Evolutionary conservation across 108 stramenopile species (phyloP).

Genomic region (Conticribra guillardii): DNA sequence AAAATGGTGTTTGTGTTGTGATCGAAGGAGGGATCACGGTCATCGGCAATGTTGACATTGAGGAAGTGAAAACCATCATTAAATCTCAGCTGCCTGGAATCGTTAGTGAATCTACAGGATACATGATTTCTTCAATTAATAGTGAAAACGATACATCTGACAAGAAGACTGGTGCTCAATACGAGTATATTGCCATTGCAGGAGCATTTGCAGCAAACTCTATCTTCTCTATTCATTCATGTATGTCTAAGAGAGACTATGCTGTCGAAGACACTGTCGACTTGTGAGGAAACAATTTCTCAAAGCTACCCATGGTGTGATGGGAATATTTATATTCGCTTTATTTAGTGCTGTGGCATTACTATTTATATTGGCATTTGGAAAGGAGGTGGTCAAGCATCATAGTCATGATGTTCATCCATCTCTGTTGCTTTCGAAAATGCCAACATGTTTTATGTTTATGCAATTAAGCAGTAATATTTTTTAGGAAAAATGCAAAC

Average conservation of each 20-base stretch:
- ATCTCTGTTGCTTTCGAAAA: too few species aligned
- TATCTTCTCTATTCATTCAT: conserved; percentile 10
- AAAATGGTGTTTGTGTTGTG: conserved; percentile 6
- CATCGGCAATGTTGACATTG: conserved; percentile 11
- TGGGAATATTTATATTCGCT: too few species aligned
- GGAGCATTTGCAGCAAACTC: conserved; percentile 11
- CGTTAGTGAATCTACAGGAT: neutral
- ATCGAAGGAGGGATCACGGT: conserved; percentile 21
- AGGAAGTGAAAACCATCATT: conserved; percentile 14
- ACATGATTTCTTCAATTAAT: neutral
- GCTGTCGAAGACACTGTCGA: conserved; percentile 26
- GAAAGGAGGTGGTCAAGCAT: too few species aligned
- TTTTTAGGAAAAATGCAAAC: too few species aligned
- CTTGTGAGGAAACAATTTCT: too few species aligned
- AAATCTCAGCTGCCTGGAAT: conserved; percentile 4
- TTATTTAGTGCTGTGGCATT: too few species aligned
- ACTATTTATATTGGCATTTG: too few species aligned
- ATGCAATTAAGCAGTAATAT: too few species aligned
- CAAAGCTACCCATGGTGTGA: too few species aligned
- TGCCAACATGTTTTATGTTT: too few species aligned
- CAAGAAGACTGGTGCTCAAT: neutral
- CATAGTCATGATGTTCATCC: too few species aligned
- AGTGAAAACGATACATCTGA: conserved; percentile 2
- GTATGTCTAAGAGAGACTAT: conserved; percentile 11
- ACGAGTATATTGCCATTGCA: conserved; percentile 10